Percentiles rank a stretch among this genome's conserved stretches.
Conservation (phyloP, 441 rosid genomes). For the Pelargonium cotyledonis region DNA sequence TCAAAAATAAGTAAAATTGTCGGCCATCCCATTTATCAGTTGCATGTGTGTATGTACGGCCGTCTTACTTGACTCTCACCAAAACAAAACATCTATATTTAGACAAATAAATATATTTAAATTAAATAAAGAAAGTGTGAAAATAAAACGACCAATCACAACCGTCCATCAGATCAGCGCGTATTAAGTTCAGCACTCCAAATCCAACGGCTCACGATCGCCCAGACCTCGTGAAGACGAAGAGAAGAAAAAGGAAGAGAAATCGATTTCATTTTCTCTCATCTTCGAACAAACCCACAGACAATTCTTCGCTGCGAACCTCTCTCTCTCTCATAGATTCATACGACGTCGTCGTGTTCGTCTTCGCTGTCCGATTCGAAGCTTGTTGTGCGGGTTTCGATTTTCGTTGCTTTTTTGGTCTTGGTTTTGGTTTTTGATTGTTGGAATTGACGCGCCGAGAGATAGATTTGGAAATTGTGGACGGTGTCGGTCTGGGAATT, state of each 20-base stretch:
- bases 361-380: background rate
- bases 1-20: too few relatives aligned
- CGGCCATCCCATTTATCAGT: too few relatives aligned
- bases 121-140: too few relatives aligned
- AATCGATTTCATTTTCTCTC: background rate
- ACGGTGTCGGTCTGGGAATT: slow-evolving; percentile 1
- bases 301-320: background rate
- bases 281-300: background rate
- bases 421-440: background rate
- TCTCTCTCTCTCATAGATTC: background rate
- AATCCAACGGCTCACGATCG: background rate
- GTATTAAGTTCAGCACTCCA: background rate
- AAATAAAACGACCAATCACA: background rate
- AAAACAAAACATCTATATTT: too few relatives aligned
- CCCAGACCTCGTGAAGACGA: background rate
- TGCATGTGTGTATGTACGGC: too few relatives aligned
- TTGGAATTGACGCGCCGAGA: background rate
- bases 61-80: too few relatives aligned
- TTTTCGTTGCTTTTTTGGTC: background rate
- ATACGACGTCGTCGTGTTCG: too few relatives aligned
- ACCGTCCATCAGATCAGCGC: background rate
- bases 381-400: background rate
- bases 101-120: too few relatives aligned
- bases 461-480: background rate
- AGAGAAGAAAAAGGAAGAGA: slow-evolving; percentile 3